Evolutionary conservation across 257 asterid genomes (phyloP).

Genomic region (Plantago major): DNA sequence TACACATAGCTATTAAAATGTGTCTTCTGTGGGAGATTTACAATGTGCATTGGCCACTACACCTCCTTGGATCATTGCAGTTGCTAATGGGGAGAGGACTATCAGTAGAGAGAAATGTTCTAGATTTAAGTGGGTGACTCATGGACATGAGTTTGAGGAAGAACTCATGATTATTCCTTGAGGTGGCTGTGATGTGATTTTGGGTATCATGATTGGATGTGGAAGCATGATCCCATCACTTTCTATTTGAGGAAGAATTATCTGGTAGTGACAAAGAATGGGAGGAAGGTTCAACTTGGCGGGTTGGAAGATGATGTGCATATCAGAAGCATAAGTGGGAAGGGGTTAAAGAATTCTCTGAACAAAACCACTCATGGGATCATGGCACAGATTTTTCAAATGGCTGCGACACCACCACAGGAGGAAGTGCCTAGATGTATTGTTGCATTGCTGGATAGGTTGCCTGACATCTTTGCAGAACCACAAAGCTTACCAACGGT

Average conservation of each 20-base stretch:
- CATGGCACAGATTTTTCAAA: too few relatives aligned
- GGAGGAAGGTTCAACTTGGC: too few relatives aligned
- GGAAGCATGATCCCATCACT: background rate
- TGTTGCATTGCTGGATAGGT: too few relatives aligned
- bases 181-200: background rate
- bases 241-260: background rate
- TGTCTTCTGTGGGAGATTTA: background rate
- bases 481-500: too few relatives aligned
- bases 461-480: too few relatives aligned
- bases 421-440: too few relatives aligned
- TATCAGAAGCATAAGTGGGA: too few relatives aligned
- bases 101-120: background rate
- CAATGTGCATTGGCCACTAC: background rate
- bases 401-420: too few relatives aligned
- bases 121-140: background rate
- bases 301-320: too few relatives aligned
- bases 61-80: background rate
- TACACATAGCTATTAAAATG: background rate
- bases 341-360: too few relatives aligned
- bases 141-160: background rate
- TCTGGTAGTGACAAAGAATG: too few relatives aligned
- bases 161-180: background rate
- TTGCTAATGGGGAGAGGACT: background rate
- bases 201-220: background rate
- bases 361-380: too few relatives aligned